phyloP scores from a whole-genome alignment of 2,329 filamentous ascomycete genomes.

The Hirsutella minnesotensis region DNA sequence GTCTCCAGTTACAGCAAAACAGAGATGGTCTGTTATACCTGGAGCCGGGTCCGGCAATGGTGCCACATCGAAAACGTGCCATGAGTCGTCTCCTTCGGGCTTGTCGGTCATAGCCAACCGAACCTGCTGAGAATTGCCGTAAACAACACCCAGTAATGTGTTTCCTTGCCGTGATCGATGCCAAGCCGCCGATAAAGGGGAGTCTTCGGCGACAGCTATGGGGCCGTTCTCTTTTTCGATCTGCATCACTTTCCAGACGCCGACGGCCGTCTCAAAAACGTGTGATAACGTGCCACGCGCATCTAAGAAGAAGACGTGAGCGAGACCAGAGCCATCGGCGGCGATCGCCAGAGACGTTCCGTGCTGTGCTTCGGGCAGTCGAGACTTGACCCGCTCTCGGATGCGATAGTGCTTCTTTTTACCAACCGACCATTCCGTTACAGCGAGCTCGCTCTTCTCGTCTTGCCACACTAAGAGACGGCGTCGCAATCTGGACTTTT shows the following conservation, averaged over 20 bases:
- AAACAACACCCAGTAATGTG: slow-evolving; percentile 8
- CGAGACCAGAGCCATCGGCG: slow-evolving; percentile 6
- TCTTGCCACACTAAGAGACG: slow-evolving; percentile 12
- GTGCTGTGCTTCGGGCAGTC: slow-evolving; percentile 3
- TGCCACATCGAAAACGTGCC: slow-evolving; percentile 6
- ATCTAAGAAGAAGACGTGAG: slow-evolving; percentile 13
- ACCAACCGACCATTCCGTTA: slow-evolving; percentile 5
- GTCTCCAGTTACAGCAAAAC: slow-evolving; percentile 10
- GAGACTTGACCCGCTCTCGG: slow-evolving; percentile 5
- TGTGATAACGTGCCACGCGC: slow-evolving; percentile 6
- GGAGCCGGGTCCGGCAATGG: slow-evolving; percentile 3
- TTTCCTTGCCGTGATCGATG: slow-evolving; percentile 6
- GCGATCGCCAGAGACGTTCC: slow-evolving; percentile 10
- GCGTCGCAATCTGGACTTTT: slow-evolving; percentile 1
- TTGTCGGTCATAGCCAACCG: slow-evolving; percentile 8
- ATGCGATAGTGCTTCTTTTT: slow-evolving; percentile 4
- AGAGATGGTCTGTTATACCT: slow-evolving; percentile 6
- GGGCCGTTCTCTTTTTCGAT: slow-evolving; percentile 1
- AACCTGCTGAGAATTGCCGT: slow-evolving; percentile 7
- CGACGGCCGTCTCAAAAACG: slow-evolving; percentile 5
- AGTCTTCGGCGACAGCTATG: slow-evolving; percentile 3
- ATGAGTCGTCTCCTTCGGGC: slow-evolving; percentile 5
- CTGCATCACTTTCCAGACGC: slow-evolving; percentile 8
- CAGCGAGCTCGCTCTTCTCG: slow-evolving; percentile 8
- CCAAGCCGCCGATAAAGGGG: slow-evolving; percentile 9